A percentile compares a stretch with the other conserved stretches of the same genome.
Conservation (phyloP, 768 basidiomycete genomes). For the Gloeostereum incarnatum region DNA sequence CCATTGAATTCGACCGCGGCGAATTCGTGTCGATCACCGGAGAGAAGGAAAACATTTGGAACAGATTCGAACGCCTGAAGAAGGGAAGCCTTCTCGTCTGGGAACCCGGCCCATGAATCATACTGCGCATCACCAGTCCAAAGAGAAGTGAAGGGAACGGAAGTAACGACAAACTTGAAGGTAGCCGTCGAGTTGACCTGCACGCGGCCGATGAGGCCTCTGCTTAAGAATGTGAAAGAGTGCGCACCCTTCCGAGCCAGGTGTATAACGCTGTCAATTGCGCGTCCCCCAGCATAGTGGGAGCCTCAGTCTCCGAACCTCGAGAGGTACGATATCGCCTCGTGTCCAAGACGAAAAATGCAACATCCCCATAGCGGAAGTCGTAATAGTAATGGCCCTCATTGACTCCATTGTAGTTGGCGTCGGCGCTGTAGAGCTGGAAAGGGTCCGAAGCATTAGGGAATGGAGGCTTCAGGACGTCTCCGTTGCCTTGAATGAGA, state of each 20-base stretch:
- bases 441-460: constrained; percentile 52
- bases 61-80: constrained; percentile 52
- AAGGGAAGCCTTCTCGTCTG: constrained; percentile 47
- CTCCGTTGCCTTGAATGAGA: constrained; percentile 43
- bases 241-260: constrained; percentile 49
- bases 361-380: constrained; percentile 57
- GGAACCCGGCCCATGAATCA: constrained; percentile 68
- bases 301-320: constrained; percentile 23
- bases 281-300: constrained; percentile 62
- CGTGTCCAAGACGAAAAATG: constrained; percentile 77
- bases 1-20: constrained; percentile 56
- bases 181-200: constrained; percentile 62
- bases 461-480: constrained; percentile 45
- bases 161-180: constrained; percentile 71
- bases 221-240: background rate
- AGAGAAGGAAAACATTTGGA: constrained; percentile 61
- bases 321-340: constrained; percentile 45
- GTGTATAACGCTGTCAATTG: constrained; percentile 53
- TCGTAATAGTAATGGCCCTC: constrained; percentile 44
- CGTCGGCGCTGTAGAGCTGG: constrained; percentile 50
- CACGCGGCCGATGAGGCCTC: background rate
- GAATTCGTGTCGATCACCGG: constrained; percentile 76
- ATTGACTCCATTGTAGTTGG: constrained; percentile 46
- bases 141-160: constrained; percentile 67
- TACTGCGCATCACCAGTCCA: constrained; percentile 53